Percentiles rank a stretch among this genome's conserved stretches.
Evolutionary conservation across 2,329 filamentous ascomycete genomes (phyloP).

Genomic region (Trichoderma koningii): DNA sequence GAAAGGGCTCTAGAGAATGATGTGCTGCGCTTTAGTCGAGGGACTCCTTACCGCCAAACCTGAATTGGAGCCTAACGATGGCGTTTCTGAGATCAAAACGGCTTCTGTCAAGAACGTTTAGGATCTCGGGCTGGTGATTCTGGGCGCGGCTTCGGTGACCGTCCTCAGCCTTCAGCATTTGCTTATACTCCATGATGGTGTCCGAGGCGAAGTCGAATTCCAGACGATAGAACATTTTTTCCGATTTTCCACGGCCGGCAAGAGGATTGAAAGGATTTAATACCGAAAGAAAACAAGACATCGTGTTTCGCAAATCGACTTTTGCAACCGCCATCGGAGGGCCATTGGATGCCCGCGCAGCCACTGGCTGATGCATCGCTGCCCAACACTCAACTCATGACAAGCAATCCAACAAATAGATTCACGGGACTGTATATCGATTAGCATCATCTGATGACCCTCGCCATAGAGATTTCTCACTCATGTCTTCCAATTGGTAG

Average conservation of each 20-base stretch:
- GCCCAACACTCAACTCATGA: no score
- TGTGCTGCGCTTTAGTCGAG: no score
- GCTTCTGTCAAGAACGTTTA: background rate
- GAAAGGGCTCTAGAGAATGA: no score
- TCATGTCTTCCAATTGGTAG: no score
- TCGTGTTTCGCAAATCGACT: no score
- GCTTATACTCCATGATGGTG: background rate
- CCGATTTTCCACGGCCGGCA: background rate
- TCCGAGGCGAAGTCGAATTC: background rate
- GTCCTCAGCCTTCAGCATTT: background rate
- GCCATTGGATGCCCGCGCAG: no score
- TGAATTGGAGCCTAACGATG: constrained; percentile 12
- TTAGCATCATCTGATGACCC: no score
- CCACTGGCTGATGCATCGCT: no score
- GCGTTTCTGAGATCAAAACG: background rate
- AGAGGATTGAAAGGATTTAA: background rate
- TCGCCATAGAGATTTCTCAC: background rate
- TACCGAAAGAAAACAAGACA: background rate
- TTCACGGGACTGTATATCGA: background rate
- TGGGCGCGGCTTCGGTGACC: background rate
- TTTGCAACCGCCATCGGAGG: no score
- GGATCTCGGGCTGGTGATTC: background rate
- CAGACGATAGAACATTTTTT: constrained; percentile 3
- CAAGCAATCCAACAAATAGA: no score
- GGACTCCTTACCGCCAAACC: constrained; percentile 17